Conservation (phyloP, 2,329 filamentous ascomycete genomes). For the Tolypocladium sp. region DNA sequence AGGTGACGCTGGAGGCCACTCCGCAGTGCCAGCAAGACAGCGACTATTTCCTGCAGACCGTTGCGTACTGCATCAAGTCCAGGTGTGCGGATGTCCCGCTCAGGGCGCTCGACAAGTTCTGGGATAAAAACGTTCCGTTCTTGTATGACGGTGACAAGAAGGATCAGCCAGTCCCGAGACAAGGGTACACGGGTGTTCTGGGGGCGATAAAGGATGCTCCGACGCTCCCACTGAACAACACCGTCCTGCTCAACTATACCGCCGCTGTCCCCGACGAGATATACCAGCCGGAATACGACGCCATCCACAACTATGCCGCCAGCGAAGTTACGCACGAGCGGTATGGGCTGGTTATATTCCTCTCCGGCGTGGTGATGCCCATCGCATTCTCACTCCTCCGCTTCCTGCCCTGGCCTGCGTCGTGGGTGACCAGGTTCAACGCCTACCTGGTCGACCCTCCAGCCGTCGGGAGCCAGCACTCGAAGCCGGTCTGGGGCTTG, state of each 20-base stretch:
- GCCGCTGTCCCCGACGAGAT: slow-evolving; percentile 2
- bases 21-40: slow-evolving; percentile 9
- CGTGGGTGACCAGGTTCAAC: slow-evolving; percentile 10
- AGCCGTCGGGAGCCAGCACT: slow-evolving; percentile 13
- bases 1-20: not conserved
- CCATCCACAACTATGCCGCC: not conserved
- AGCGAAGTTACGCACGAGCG: slow-evolving; percentile 7
- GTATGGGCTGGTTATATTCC: slow-evolving; percentile 16
- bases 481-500: slow-evolving; percentile 9
- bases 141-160: too few relatives aligned
- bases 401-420: slow-evolving; percentile 12
- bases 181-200: not conserved
- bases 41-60: slow-evolving; percentile 10
- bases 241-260: slow-evolving; percentile 6
- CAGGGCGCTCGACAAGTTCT: slow-evolving; percentile 5
- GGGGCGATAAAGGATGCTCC: not conserved
- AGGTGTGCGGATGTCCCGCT: slow-evolving; percentile 3
- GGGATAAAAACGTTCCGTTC: not conserved
- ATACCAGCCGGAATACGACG: slow-evolving; percentile 5
- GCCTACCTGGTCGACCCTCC: slow-evolving; percentile 19
- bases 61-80: slow-evolving; percentile 8
- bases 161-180: too few relatives aligned
- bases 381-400: slow-evolving; percentile 17
- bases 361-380: slow-evolving; percentile 11
- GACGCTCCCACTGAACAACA: not conserved